A percentile compares a stretch with the other conserved stretches of the same genome.
Evolutionary conservation across 495 filamentous ascomycete species (phyloP).

Genomic region (Penicillium silybi): DNA sequence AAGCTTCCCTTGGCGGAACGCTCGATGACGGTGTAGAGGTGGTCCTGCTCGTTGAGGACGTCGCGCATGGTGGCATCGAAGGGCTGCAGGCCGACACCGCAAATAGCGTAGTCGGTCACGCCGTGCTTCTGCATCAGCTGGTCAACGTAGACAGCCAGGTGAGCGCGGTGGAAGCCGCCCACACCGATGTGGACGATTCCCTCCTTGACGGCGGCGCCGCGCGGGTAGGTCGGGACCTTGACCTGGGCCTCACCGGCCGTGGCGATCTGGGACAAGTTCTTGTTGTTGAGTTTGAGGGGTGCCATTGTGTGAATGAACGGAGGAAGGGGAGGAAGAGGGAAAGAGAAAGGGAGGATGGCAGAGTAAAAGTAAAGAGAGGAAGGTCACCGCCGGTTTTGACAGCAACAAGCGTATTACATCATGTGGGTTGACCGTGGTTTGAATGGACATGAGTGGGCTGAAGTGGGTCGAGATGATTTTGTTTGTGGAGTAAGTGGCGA

Average conservation of each 20-base stretch:
- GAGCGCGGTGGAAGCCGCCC: slow-evolving; percentile 48
- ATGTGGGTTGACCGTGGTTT: neutral
- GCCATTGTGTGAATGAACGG: slow-evolving; percentile 28
- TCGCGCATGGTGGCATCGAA: slow-evolving; percentile 46
- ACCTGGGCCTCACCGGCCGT: slow-evolving; percentile 23
- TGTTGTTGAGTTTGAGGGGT: slow-evolving; percentile 38
- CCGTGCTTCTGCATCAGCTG: slow-evolving; percentile 44
- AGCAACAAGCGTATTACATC: slow-evolving; percentile 3
- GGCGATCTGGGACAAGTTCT: slow-evolving; percentile 36
- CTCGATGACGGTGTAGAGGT: slow-evolving; percentile 47
- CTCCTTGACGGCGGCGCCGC: slow-evolving; percentile 42
- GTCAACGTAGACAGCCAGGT: slow-evolving; percentile 46
- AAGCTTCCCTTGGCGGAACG: slow-evolving; percentile 43
- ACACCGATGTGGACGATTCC: slow-evolving; percentile 48
- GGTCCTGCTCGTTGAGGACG: slow-evolving; percentile 38
- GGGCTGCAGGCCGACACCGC: slow-evolving; percentile 45
- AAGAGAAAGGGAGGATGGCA: neutral
- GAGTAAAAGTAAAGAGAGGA: neutral
- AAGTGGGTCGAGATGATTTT: neutral
- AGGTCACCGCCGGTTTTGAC: neutral
- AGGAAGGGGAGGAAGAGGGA: neutral
- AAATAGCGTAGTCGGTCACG: slow-evolving; percentile 41
- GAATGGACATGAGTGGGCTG: too few relatives aligned
- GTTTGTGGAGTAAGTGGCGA: too few relatives aligned
- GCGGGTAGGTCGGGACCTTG: slow-evolving; percentile 35